Base-by-base conservation (phyloP, 23 red algal species). In the Gracilaria gracilis region DNA sequence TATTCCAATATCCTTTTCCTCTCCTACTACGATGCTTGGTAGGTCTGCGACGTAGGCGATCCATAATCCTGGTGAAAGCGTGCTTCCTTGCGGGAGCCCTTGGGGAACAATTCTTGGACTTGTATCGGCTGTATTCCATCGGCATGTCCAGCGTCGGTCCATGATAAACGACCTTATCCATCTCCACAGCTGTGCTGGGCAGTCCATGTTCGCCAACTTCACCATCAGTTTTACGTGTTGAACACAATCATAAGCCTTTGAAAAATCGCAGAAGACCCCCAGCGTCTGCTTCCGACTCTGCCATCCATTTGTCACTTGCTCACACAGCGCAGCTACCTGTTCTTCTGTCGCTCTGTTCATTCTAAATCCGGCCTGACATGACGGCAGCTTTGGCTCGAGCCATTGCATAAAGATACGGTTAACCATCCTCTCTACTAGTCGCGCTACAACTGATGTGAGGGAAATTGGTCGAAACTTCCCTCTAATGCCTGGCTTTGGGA, bases 401-500 rank as follows among this genome's bases (percentile, higher is more conserved):
- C 65, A 70, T 35, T 35, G 4, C 65, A 70, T 70, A 25, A 70
- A 34, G 4, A 35, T 35, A 16, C 65, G 65, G 28, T 70, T 70
- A 34, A 70, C 35, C 65, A 70, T 70, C 17, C 65, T 16, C 34
- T 70, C 65, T 35, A 25, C 24, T 5, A 70, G 65, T 4, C 23
- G 28, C 4, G 65, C 65, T 36, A 70, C 35, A 2, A 70, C 65
- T 17, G 14, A 36, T 6, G 65, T 70, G 4, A 70, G 17, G 4
- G 65, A 70, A 11, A 70, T 70, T 16, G 65, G 65, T 70, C 65
- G 65, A 70, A 70, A 70, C 28, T 34, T 70, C 34, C 65, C 65
- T 70, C 34, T 70, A 2, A 70, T 25, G 4, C 65, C 65, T 4
- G 35, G 28, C 34, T 70, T 70, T 11, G 65, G 65, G 12, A 70